phyloP scores from a whole-genome alignment of 106 monocot genomes.

The Dendrobium chrysotoxum region DNA sequence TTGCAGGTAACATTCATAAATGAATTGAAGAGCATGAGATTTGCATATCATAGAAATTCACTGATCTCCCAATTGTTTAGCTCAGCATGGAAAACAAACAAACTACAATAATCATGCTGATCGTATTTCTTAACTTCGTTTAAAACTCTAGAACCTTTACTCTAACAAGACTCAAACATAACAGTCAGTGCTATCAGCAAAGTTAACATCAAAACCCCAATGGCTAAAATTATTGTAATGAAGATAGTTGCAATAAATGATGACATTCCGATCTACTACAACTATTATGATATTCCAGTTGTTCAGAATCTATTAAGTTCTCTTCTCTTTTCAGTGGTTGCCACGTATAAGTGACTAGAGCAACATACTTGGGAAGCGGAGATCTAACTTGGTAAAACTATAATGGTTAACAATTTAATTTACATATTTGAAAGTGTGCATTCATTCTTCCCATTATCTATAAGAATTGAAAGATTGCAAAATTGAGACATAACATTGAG shows the following conservation, averaged over 20 bases:
- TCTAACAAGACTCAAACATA: constrained; percentile 33
- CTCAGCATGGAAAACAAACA: constrained; percentile 24
- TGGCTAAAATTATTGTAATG: constrained; percentile 17
- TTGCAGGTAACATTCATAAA: neutral
- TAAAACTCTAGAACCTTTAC: constrained; percentile 11
- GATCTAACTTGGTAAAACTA: no score
- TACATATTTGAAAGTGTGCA: no score
- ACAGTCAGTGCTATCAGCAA: constrained; percentile 22
- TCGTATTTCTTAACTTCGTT: constrained; percentile 4
- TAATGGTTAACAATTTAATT: no score
- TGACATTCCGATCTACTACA: constrained; percentile 9
- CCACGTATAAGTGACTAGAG: constrained; percentile 77
- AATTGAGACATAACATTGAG: no score
- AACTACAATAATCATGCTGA: constrained; percentile 16
- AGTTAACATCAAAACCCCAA: neutral
- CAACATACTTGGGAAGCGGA: no score
- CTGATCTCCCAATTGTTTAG: constrained; percentile 18
- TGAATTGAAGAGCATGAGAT: neutral
- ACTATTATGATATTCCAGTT: neutral
- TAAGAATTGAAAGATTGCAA: no score
- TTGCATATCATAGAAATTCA: constrained; percentile 21
- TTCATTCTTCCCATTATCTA: no score
- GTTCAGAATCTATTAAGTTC: constrained; percentile 3
- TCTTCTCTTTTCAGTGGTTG: constrained; percentile 31
- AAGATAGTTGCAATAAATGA: constrained; percentile 31